Conservation (phyloP, 2,329 filamentous ascomycete species). For the Epicoccum nigrum region DNA sequence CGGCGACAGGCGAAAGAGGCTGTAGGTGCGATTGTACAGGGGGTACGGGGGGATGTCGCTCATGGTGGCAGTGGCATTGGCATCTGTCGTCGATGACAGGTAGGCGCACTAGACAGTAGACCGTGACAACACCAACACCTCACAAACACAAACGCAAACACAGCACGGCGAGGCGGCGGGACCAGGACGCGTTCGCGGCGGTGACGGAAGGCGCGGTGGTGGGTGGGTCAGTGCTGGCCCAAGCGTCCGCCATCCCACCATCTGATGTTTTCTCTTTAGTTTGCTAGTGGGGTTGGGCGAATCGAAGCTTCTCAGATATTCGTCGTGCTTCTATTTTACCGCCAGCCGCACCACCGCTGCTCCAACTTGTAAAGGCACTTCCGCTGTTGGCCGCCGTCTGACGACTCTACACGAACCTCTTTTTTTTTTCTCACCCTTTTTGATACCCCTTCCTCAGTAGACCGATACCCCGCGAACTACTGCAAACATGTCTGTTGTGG, state of each 20-base stretch:
- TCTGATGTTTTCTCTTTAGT: no score
- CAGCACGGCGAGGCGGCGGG: not conserved
- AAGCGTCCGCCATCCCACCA: no score
- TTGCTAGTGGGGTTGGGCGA: constrained; percentile 14
- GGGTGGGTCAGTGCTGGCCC: constrained; percentile 2
- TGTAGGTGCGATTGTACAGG: constrained; percentile 61
- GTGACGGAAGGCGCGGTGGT: constrained; percentile 15
- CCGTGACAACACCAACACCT: no score
- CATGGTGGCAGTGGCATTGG: no score
- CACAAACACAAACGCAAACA: no score
- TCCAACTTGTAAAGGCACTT: constrained; percentile 13
- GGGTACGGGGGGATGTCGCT: constrained; percentile 49
- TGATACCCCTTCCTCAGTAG: constrained; percentile 17
- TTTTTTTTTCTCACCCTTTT: constrained; percentile 17
- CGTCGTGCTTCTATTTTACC: constrained; percentile 17
- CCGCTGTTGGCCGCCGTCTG: constrained; percentile 11
- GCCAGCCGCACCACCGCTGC: constrained; percentile 16
- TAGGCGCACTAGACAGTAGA: no score
- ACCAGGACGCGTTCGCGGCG: not conserved
- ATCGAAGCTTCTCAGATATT: constrained; percentile 10
- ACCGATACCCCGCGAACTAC: constrained; percentile 38
- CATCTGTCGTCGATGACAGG: no score
- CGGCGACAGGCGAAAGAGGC: constrained; percentile 60
- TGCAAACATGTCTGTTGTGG: constrained; percentile 67
- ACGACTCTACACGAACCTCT: constrained; percentile 14